phyloP scores from a whole-genome alignment of 352 stramenopile genomes.

The Pythium diclinum region DNA sequence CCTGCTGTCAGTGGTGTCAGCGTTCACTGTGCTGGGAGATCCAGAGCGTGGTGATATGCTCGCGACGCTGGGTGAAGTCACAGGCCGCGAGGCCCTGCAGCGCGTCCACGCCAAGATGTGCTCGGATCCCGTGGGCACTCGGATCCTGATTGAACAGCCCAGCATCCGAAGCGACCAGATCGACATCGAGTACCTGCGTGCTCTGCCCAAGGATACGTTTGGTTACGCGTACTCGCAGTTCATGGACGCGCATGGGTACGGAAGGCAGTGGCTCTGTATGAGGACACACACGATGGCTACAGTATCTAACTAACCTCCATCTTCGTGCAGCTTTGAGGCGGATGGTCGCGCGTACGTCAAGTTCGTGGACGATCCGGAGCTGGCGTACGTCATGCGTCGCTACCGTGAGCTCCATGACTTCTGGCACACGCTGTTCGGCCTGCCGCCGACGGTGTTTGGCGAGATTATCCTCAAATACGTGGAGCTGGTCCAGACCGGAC shows the following conservation, averaged over 20 bases:
- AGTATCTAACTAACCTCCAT: neutral
- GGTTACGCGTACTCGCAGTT: slow-evolving; percentile 89
- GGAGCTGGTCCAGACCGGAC: slow-evolving; percentile 94
- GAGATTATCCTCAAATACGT: slow-evolving; percentile 97
- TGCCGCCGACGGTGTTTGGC: slow-evolving; percentile 94
- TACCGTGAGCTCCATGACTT: slow-evolving; percentile 96
- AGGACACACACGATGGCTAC: no score
- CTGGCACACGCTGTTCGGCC: slow-evolving; percentile 93
- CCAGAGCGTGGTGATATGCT: slow-evolving; percentile 95
- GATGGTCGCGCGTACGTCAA: slow-evolving; percentile 80
- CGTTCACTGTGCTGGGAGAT: slow-evolving; percentile 88
- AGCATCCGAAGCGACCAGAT: slow-evolving; percentile 76
- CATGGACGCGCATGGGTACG: slow-evolving; percentile 83
- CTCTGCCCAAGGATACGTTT: slow-evolving; percentile 81
- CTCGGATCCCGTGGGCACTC: slow-evolving; percentile 70
- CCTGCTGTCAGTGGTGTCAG: slow-evolving; percentile 81
- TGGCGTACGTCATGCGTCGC: slow-evolving; percentile 96
- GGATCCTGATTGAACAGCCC: slow-evolving; percentile 89
- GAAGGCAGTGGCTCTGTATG: no score
- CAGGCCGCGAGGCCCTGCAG: slow-evolving; percentile 84
- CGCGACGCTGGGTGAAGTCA: slow-evolving; percentile 93
- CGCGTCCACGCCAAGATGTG: slow-evolving; percentile 86
- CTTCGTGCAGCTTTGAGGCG: slow-evolving; percentile 76
- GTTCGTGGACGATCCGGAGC: slow-evolving; percentile 91
- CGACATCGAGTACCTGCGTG: slow-evolving; percentile 61